Conservation (phyloP, 2,329 filamentous ascomycete species). For the Fusarium solani-melongenae region DNA sequence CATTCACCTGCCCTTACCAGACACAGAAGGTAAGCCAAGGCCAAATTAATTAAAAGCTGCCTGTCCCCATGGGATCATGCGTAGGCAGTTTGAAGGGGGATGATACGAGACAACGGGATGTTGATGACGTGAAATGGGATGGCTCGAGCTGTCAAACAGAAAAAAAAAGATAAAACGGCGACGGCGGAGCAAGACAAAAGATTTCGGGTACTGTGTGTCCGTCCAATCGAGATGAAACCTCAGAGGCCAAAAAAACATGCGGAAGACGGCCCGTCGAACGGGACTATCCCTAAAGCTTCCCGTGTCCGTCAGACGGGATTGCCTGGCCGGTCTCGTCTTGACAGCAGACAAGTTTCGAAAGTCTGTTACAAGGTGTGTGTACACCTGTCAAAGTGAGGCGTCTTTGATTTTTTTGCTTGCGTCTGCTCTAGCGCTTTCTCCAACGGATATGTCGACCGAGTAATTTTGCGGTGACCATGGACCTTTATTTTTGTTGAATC, state of each 20-base stretch:
- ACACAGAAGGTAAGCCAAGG: background rate
- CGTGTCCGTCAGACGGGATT: background rate
- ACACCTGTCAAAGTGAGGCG: background rate
- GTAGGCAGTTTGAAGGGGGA: background rate
- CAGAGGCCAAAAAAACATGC: background rate
- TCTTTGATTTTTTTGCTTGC: background rate
- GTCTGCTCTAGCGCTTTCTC: background rate
- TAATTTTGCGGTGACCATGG: background rate
- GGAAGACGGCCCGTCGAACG: slow-evolving; percentile 25
- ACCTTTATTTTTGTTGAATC: background rate
- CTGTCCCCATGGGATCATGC: slow-evolving; percentile 14
- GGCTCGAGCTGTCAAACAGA: slow-evolving; percentile 15
- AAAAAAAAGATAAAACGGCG: background rate
- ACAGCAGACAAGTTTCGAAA: background rate
- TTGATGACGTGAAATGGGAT: background rate
- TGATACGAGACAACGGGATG: slow-evolving; percentile 3
- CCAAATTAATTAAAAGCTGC: slow-evolving; percentile 16
- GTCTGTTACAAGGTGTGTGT: background rate
- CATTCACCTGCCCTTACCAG: background rate
- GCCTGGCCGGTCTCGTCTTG: background rate
- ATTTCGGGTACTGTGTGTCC: background rate
- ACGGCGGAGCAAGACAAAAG: background rate
- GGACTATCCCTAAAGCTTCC: slow-evolving; percentile 11
- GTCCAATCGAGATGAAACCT: slow-evolving; percentile 16
- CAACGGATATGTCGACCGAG: background rate